Conservation (phyloP, 345 rosid species). For the Gossypium thurberi region DNA sequence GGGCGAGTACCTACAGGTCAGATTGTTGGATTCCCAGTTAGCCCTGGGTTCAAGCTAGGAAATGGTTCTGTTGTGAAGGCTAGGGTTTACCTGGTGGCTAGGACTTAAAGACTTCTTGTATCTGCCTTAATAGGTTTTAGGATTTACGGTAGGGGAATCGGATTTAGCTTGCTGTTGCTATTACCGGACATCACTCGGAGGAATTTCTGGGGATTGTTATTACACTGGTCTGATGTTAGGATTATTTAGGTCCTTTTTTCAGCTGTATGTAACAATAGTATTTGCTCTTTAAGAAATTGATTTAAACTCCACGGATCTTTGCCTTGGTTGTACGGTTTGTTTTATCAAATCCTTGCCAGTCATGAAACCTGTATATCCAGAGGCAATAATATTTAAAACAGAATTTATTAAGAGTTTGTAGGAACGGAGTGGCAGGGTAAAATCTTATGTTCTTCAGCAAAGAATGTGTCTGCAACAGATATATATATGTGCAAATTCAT, state of each 20-base stretch:
- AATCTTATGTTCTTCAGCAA: no score
- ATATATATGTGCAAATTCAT: no score
- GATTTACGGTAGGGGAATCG: not conserved
- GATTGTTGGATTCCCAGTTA: slow-evolving; percentile 70
- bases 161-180: not conserved
- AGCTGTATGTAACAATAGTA: not conserved
- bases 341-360: not conserved
- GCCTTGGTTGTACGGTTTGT: not conserved
- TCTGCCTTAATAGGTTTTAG: not conserved
- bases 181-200: not conserved
- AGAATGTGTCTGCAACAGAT: no score
- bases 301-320: not conserved
- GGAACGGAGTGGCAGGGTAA: not conserved
- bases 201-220: not conserved
- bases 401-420: not conserved
- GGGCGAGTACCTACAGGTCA: slow-evolving; percentile 66
- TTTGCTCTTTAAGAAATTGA: not conserved
- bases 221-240: not conserved
- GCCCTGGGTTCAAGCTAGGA: slow-evolving; percentile 88
- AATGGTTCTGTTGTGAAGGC: slow-evolving; percentile 73
- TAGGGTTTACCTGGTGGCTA: slow-evolving; percentile 65
- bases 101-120: slow-evolving; percentile 18
- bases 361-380: not conserved
- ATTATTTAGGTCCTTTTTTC: not conserved
- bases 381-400: not conserved